Evolutionary conservation across 805 yeast species (phyloP).

Genomic region (Pichia nanzhaoensis): DNA sequence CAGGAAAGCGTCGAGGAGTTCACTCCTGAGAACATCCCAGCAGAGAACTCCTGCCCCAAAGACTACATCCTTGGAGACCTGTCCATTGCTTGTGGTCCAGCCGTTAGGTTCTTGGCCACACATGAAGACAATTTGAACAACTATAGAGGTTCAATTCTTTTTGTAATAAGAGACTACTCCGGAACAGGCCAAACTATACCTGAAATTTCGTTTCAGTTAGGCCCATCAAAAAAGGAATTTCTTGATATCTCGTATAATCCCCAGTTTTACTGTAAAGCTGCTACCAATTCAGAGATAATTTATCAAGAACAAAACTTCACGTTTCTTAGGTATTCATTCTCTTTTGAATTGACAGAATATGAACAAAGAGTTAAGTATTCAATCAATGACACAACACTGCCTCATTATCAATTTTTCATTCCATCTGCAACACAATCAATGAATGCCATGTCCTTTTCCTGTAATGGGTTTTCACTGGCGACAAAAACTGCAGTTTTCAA

Average conservation of each 20-base stretch:
- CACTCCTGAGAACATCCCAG: constrained; percentile 17
- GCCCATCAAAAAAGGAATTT: constrained; percentile 25
- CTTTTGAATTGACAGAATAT: constrained; percentile 37
- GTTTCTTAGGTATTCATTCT: constrained; percentile 63
- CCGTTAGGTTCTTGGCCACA: constrained; percentile 60
- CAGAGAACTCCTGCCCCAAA: constrained; percentile 16
- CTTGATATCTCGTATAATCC: constrained; percentile 27
- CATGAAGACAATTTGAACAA: constrained; percentile 40
- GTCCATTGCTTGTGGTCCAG: constrained; percentile 71
- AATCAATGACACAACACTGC: constrained; percentile 39
- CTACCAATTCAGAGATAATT: constrained; percentile 33
- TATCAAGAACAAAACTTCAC: constrained; percentile 38
- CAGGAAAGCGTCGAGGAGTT: constrained; percentile 15
- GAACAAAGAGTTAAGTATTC: constrained; percentile 63
- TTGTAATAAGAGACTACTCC: constrained; percentile 46
- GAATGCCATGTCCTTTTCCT: constrained; percentile 79
- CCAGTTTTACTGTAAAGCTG: not conserved
- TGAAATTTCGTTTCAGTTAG: constrained; percentile 27
- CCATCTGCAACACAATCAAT: constrained; percentile 62
- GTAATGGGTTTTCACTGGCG: constrained; percentile 82
- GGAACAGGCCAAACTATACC: constrained; percentile 14
- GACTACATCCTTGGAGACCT: constrained; percentile 25
- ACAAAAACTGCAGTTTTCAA: constrained; percentile 62
- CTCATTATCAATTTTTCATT: constrained; percentile 55
- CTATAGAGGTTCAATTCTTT: constrained; percentile 63